A percentile compares a stretch with the other conserved stretches of the same genome.
These are phyloP conservation scores for Mycena venus DNA, from an alignment of 768 basidiomycete genomes.

Conservation along the genomic window DNA sequence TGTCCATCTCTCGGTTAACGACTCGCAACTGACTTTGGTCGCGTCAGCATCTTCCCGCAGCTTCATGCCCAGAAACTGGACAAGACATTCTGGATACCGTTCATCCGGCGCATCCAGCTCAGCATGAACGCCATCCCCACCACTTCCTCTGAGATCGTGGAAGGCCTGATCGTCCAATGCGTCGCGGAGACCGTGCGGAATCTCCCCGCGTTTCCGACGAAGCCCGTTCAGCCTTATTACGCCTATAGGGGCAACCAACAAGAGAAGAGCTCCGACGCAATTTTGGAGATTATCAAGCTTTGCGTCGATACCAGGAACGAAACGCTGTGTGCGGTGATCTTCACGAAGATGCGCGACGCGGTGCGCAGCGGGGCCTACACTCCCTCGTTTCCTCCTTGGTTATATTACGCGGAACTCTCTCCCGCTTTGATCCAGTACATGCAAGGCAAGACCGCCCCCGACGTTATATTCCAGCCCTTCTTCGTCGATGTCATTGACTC, in stretches of 20 bases:
- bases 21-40: background rate
- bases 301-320: constrained; percentile 18
- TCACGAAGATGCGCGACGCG: constrained; percentile 26
- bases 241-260: background rate
- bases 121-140: background rate
- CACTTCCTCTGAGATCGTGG: background rate
- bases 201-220: constrained; percentile 27
- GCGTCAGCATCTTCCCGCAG: constrained; percentile 27
- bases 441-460: background rate
- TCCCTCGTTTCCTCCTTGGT: constrained; percentile 20
- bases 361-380: background rate
- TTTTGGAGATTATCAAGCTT: constrained; percentile 24
- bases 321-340: constrained; percentile 5
- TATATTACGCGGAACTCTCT: constrained; percentile 26
- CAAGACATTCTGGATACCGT: constrained; percentile 24
- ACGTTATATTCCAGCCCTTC: constrained; percentile 11
- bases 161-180: constrained; percentile 12
- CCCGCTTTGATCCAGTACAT: background rate
- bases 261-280: background rate
- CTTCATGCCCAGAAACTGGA: constrained; percentile 14
- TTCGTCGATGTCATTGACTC: constrained; percentile 23
- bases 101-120: constrained; percentile 3
- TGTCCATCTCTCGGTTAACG: too few species aligned
- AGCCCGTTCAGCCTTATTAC: background rate
- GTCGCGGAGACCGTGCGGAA: constrained; percentile 14